Conservation (phyloP, 2,329 filamentous ascomycete species). For the Lachnellula hyalina region DNA sequence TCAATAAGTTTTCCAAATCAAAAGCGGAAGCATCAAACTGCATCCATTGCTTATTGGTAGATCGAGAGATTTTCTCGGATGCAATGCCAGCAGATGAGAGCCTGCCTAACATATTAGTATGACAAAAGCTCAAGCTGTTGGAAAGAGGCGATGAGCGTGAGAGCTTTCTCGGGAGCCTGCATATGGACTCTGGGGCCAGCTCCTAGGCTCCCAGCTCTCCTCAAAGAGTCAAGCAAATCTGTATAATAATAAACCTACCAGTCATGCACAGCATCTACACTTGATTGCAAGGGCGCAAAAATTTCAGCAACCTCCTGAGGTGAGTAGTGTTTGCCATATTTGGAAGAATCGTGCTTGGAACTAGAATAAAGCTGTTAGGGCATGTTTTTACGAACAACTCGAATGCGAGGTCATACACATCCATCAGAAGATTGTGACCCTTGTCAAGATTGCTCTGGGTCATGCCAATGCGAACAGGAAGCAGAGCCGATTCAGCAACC, state of each 20-base stretch:
- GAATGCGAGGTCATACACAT: slow-evolving; percentile 28
- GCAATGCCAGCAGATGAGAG: slow-evolving; percentile 46
- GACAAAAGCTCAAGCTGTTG: too few species aligned
- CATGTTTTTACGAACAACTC: neutral
- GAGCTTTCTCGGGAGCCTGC: too few species aligned
- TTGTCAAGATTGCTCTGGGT: slow-evolving; percentile 42
- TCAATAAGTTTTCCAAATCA: slow-evolving; percentile 45
- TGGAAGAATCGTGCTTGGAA: slow-evolving; percentile 38
- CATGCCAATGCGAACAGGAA: slow-evolving; percentile 35
- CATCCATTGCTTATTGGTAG: slow-evolving; percentile 30
- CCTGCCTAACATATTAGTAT: slow-evolving; percentile 28
- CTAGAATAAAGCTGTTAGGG: slow-evolving; percentile 2
- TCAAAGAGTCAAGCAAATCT: too few species aligned
- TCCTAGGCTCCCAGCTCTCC: too few species aligned
- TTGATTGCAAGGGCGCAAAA: slow-evolving; percentile 38
- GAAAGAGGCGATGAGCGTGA: too few species aligned
- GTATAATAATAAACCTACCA: neutral
- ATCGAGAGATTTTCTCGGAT: slow-evolving; percentile 42
- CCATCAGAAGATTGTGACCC: slow-evolving; percentile 38
- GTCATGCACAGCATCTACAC: slow-evolving; percentile 43
- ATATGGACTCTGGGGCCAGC: too few species aligned
- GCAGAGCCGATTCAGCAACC: slow-evolving; percentile 2
- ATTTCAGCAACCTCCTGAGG: slow-evolving; percentile 35
- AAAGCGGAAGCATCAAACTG: slow-evolving; percentile 29
- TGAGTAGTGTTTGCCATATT: slow-evolving; percentile 44